Percentiles rank a stretch among this genome's conserved stretches.
Evolutionary conservation across 2,329 filamentous ascomycete genomes (phyloP).

Genomic region (Fonsecaea pugnacius): DNA sequence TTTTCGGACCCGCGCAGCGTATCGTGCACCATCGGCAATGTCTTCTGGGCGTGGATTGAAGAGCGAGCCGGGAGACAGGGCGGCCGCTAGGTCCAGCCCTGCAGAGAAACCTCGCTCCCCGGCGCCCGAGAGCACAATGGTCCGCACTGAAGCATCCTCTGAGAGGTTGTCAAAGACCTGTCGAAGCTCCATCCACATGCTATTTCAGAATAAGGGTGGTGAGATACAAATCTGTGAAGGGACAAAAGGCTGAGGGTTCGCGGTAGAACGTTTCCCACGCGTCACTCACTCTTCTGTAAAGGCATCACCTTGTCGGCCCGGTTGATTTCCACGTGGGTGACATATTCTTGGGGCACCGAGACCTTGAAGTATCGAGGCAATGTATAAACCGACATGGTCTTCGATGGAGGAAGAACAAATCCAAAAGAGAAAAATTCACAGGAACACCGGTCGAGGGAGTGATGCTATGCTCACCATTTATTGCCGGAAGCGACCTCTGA

Average conservation of each 20-base stretch:
- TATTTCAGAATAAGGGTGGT: not conserved
- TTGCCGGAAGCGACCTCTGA: no score
- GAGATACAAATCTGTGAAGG: not conserved
- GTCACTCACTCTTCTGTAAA: slow-evolving; percentile 61
- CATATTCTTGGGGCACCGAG: slow-evolving; percentile 69
- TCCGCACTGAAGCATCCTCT: slow-evolving; percentile 70
- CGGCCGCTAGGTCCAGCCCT: slow-evolving; percentile 7
- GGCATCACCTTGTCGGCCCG: slow-evolving; percentile 83
- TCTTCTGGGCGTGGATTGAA: slow-evolving; percentile 17
- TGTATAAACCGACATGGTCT: slow-evolving; percentile 4
- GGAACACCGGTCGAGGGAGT: no score
- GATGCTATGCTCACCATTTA: no score
- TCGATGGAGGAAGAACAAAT: no score
- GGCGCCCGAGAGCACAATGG: slow-evolving; percentile 76
- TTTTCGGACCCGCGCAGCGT: slow-evolving; percentile 64
- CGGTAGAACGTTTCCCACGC: not conserved
- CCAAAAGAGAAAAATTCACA: no score
- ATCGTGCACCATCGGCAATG: slow-evolving; percentile 64
- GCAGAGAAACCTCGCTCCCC: slow-evolving; percentile 81
- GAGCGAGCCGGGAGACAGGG: slow-evolving; percentile 5
- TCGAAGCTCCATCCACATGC: slow-evolving; percentile 82
- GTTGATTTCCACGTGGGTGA: slow-evolving; percentile 90
- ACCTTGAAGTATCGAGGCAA: slow-evolving; percentile 65
- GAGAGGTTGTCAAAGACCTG: slow-evolving; percentile 73
- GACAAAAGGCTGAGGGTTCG: not conserved